Evolutionary conservation across 2,329 filamentous ascomycete species (phyloP), one percentile per base, ranked within the genome.

Genomic region (Beauveria rudraprayagi): DNA sequence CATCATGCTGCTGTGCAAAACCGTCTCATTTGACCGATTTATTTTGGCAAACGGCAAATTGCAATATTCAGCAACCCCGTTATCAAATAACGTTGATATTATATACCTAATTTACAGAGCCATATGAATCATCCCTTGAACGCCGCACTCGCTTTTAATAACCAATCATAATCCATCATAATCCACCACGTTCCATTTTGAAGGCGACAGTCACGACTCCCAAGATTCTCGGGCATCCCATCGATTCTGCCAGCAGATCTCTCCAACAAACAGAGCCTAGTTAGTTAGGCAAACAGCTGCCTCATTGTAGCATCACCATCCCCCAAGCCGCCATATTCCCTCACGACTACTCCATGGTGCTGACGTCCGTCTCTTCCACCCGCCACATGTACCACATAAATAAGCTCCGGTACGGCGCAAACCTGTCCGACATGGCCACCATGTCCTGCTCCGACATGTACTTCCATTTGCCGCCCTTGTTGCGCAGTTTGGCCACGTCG

Each of bases 321-420:
- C 10, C 19, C 1, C 26, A 9, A 9, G 3, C 28, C 16, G 17
- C 26, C 26, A 9, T 24, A 26, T 10, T 7, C 37, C 19, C 30
- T n/a, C 34, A 17, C 46, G 19, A 43, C 53, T 44, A 26, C 65
- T 84, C 83, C 72, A 87, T 70, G 3, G 82, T 81, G 64, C 80
- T 85, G 28, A 92, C 76, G 72, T 95, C 89, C 4, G 91, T 91
- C 70, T 91, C 85, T 70, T 88, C 89, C 11, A 93, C 86, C 62
- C 88, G 80, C 92, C 93, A 97, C 90, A 96, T 96, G 72, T 96
- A 96, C 92, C 92, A 97, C 92, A 97, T 97, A 70, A 96, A 96
- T 48, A 97, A 72, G 68, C 88, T 94, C 70, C 92, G 87, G 75
- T 96, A 97, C 3, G 93, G 94, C 62, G 83, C 82, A 73, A 96